phyloP scores from a whole-genome alignment of 192 early-diverging fungal genomes.

The Umbelopsis isabellina region DNA sequence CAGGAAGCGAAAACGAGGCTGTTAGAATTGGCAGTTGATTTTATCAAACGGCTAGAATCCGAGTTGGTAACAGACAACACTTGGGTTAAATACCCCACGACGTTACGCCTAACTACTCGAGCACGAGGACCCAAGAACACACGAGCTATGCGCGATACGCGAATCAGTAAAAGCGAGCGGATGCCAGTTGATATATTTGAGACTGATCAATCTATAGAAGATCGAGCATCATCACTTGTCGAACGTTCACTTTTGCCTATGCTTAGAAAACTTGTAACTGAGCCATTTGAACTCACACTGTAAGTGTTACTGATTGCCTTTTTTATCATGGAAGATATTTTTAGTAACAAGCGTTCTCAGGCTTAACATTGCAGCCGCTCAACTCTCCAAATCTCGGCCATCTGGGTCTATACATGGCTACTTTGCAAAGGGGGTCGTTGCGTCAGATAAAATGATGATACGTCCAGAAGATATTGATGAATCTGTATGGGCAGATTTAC shows the following conservation, averaged over 20 bases:
- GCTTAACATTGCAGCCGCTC: conserved; percentile 22
- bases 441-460: background rate
- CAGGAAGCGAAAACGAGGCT: conserved; percentile 27
- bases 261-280: conserved; percentile 17
- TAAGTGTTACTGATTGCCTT: background rate
- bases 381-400: conserved; percentile 13
- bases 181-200: conserved; percentile 42
- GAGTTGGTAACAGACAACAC: background rate
- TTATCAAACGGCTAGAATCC: conserved; percentile 35
- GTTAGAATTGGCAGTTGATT: conserved; percentile 19
- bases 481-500: conserved; percentile 21
- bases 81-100: conserved; percentile 34
- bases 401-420: conserved; percentile 5
- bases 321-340: background rate
- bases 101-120: conserved; percentile 35
- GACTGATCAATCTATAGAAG: background rate
- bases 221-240: conserved; percentile 3
- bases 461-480: conserved; percentile 12
- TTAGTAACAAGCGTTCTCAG: background rate
- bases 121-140: background rate
- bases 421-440: background rate
- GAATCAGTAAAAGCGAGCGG: conserved; percentile 21
- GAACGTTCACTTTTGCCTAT: conserved; percentile 16
- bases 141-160: conserved; percentile 17
- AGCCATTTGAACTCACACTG: conserved; percentile 29